Evolutionary conservation across 495 filamentous ascomycete genomes (phyloP), one percentile per base, ranked within the genome.

Genomic region (Bathelium albidoporum): DNA sequence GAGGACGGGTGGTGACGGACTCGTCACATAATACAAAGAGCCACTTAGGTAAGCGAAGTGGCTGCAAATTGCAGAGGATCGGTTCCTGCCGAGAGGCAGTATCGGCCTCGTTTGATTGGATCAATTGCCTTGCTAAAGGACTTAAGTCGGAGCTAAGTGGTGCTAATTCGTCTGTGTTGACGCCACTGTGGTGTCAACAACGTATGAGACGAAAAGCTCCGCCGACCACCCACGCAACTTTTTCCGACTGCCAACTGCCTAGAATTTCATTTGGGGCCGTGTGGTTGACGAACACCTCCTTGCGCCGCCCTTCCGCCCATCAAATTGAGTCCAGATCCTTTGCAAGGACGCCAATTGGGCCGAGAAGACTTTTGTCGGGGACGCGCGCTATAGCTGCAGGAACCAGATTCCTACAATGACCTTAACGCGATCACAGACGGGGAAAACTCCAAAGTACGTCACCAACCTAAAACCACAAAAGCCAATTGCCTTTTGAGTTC

Each of bases 401-500:
- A 39, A 39, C 34, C 5, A 39, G 34, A 5, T 39, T 39, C 34
- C 34, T 39, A 39, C 14, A 39, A 39, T 39, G 34, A 39, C 34
- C 5, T 39, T 71, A 34, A 77, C 76, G 32, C 72, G 76, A 10
- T 76, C 73, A 16, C 66, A 72, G 71, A 74, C 76, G 18, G 76
- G 76, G 58, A 76, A 70, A 62, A 74, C 73, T 22, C 74, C 76
- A 20, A 70, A 69, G 76, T 78, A 69, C 60, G 70, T 39, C 32
- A 31, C 28, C 34, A 31, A 43, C 53, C 59, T 16, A 3, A 22
- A 60, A 29, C 32, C 7, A n/a, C n/a, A n/a, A n/a, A n/a, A n/a
- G n/a, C n/a, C n/a, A n/a, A n/a, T n/a, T n/a, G n/a, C n/a, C n/a
- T n/a, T n/a, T n/a, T n/a, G n/a, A n/a, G n/a, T n/a, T n/a, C n/a